Evolutionary conservation across 2,329 filamentous ascomycete species (phyloP).

Genomic region (Uncinocarpus reesii): DNA sequence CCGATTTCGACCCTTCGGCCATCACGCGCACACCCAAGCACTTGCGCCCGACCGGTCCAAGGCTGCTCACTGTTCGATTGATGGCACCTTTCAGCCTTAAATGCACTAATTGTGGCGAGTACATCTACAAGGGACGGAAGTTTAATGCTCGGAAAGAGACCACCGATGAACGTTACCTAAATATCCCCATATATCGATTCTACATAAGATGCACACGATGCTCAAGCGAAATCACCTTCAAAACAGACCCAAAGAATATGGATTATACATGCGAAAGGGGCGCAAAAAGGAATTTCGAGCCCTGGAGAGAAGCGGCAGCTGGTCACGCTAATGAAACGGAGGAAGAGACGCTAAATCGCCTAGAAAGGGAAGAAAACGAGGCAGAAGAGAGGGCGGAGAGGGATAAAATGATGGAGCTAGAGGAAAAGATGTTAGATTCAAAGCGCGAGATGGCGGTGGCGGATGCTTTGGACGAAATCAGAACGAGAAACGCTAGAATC

Average conservation of each 20-base stretch:
- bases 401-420: conserved; percentile 90
- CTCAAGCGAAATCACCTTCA: conserved; percentile 77
- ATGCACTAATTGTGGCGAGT: conserved; percentile 60
- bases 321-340: conserved; percentile 61
- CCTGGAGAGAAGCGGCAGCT: conserved; percentile 63
- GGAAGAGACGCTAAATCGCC: conserved; percentile 71
- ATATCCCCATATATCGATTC: conserved; percentile 79
- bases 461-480: conserved; percentile 89
- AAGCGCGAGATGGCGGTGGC: conserved; percentile 94
- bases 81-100: conserved; percentile 84
- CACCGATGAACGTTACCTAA: conserved; percentile 78
- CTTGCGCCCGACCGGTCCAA: conserved; percentile 55
- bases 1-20: conserved; percentile 82
- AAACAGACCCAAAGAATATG: conserved; percentile 85
- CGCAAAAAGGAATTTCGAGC: conserved; percentile 86
- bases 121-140: conserved; percentile 85
- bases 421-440: conserved; percentile 85
- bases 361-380: conserved; percentile 64
- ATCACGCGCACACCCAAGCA: conserved; percentile 57
- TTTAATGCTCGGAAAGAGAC: conserved; percentile 95
- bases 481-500: conserved; percentile 78
- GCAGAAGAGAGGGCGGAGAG: conserved; percentile 57
- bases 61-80: conserved; percentile 74
- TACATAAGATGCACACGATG: conserved; percentile 86
- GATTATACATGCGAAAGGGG: conserved; percentile 76